Base-by-base conservation (phyloP, 345 rosid genomes). In the Eucalyptus coolabah region DNA sequence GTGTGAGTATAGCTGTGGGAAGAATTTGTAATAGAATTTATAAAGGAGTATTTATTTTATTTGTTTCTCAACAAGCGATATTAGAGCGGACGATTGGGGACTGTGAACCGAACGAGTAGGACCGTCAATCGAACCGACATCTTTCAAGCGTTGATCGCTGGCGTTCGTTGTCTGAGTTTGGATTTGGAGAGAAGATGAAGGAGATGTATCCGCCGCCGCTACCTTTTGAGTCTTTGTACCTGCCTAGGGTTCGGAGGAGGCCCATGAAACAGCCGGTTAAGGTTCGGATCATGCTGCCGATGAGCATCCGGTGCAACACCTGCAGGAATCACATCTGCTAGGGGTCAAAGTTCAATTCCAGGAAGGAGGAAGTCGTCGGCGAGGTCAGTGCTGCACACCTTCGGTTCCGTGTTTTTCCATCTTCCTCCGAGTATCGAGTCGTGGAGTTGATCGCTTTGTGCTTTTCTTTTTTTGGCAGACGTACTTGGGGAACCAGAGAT, bases 251-350 rank as follows among this genome's bases (percentile, higher is more conserved):
- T 86, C 91, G 96, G 86, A 93, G 96, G 86, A 93, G 97, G 80
- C 98, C 98, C 1, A 95, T 95, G 95, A 96, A 96, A 81, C 97
- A 93, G 87, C 99, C 95, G 90, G 95, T 96, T 63, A 98, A 98
- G 93, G 94, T 95, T 50, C 95, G 99, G 14, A 97, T 97, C 98
- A 97, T 96, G 99, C 97, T 97, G 93, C 98, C 99, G 1, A 98
- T 98, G 99, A 98, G 99, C 91, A 95, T 98, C 26, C 96, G 97
- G 10, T 98, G 99, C 93, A 89, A 93, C 44, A 95, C 98, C 11
- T 95, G 98, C 88, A 98, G 97, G 10, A 96, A 98, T 50, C 95
- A 96, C 91, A 98, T 98, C 89, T 95, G 94, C 91, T 95, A 94
- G 91, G 99, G 99, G 16, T 94, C 99, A 67, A 95, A 98, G 67